Conservation (phyloP, 169 alveolate species). For the Plasmodium adleri region DNA sequence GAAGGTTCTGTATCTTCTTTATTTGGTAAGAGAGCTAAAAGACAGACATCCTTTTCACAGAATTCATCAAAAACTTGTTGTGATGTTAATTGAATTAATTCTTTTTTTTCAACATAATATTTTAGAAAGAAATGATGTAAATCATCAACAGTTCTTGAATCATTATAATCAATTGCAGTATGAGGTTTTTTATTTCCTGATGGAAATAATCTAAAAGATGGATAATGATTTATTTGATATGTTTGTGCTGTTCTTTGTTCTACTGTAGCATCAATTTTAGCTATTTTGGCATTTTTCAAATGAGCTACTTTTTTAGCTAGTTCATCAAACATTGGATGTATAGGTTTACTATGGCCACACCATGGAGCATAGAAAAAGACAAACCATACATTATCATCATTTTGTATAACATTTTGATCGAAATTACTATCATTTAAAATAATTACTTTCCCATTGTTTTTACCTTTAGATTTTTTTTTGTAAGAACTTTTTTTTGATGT, state of each 20-base stretch:
- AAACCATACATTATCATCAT: conserved; percentile 86
- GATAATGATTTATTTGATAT: conserved; percentile 83
- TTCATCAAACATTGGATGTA: conserved; percentile 96
- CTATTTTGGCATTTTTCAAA: conserved; percentile 85
- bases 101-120: conserved; percentile 75
- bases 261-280: conserved; percentile 86
- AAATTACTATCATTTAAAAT: conserved; percentile 83
- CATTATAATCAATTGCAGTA: conserved; percentile 87
- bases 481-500: conserved; percentile 46
- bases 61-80: conserved; percentile 81
- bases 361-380: conserved; percentile 96
- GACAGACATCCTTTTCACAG: conserved; percentile 89
- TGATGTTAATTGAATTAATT: conserved; percentile 77
- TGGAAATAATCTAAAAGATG: conserved; percentile 91
- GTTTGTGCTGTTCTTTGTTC: conserved; percentile 80
- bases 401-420: conserved; percentile 80
- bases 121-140: conserved; percentile 87
- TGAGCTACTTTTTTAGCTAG: conserved; percentile 88
- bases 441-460: conserved; percentile 79
- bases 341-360: conserved; percentile 98
- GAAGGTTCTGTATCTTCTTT: conserved; percentile 89
- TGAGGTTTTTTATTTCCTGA: conserved; percentile 86
- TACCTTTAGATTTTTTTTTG: conserved; percentile 63
- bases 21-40: conserved; percentile 92
- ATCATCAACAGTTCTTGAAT: conserved; percentile 90